A percentile compares a stretch with the other conserved stretches of the same genome.
Evolutionary conservation across 805 yeast genomes (phyloP).

Genomic region (Wickerhamiella parazyma): DNA sequence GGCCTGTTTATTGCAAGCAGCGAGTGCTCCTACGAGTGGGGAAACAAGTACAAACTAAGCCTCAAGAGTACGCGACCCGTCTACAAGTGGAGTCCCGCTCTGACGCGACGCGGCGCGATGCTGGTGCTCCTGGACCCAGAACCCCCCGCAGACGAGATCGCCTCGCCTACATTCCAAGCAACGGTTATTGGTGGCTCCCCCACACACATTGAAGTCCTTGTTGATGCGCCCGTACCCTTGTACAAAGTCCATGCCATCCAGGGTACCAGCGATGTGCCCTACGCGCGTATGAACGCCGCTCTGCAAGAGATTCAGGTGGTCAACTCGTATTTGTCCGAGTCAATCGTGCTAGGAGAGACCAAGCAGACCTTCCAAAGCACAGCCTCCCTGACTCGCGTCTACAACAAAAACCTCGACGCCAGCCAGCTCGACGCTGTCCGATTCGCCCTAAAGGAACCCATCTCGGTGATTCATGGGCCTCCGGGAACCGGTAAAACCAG

Average conservation of each 20-base stretch:
- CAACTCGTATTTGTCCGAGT: neutral
- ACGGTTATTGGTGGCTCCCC: neutral
- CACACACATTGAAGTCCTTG: neutral
- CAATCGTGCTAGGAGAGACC: neutral
- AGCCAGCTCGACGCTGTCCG: conserved; percentile 54
- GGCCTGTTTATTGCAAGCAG: neutral
- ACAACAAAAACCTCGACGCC: neutral
- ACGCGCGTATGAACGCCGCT: neutral
- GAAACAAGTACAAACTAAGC: neutral
- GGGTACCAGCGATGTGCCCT: neutral
- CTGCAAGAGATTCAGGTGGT: neutral
- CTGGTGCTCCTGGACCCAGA: neutral
- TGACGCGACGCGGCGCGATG: neutral
- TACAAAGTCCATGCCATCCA: neutral
- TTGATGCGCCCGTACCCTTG: neutral
- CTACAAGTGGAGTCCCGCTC: neutral
- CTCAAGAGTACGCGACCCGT: neutral
- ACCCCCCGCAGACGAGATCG: neutral
- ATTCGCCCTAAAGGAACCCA: conserved; percentile 43
- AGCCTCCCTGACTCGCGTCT: neutral
- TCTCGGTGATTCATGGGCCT: conserved; percentile 51
- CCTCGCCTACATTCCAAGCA: neutral
- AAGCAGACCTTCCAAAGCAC: neutral
- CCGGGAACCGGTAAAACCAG: conserved; percentile 78
- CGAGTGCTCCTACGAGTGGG: neutral